These are phyloP conservation scores for Pterulicium gracile DNA, from an alignment of 1,284 basidiomycete species.

Conservation along the genomic window DNA sequence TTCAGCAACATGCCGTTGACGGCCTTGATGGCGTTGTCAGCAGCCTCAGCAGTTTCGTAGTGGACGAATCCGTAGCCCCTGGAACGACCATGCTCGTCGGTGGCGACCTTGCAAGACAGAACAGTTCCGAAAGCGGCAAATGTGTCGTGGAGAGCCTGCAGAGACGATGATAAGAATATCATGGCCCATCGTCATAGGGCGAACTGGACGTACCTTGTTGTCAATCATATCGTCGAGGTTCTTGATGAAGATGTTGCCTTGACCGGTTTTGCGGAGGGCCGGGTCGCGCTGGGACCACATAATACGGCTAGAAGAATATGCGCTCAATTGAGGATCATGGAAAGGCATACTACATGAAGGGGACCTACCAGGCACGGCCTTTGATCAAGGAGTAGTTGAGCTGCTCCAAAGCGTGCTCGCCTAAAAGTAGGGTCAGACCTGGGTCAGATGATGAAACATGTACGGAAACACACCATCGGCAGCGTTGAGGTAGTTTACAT, in stretches of 20 bases:
- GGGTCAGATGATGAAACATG: slow-evolving; percentile 8
- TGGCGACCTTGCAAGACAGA: slow-evolving; percentile 98
- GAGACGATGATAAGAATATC: background rate
- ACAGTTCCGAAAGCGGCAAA: slow-evolving; percentile 99
- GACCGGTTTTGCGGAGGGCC: slow-evolving; percentile 96
- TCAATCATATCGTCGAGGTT: slow-evolving; percentile 98
- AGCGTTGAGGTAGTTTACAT: slow-evolving; percentile 98
- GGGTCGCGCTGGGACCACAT: slow-evolving; percentile 99
- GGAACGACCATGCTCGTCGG: slow-evolving; percentile 85
- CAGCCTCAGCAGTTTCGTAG: slow-evolving; percentile 96
- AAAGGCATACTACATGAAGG: slow-evolving; percentile 3
- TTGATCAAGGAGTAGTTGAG: slow-evolving; percentile 99
- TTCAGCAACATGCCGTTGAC: slow-evolving; percentile 99
- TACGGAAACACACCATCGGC: slow-evolving; percentile 62
- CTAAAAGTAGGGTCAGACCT: slow-evolving; percentile 23
- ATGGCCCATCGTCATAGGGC: background rate
- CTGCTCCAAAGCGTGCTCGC: slow-evolving; percentile 97
- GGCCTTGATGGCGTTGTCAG: slow-evolving; percentile 92
- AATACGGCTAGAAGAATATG: slow-evolving; percentile 65
- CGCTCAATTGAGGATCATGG: too few species aligned
- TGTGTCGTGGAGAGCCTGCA: slow-evolving; percentile 93
- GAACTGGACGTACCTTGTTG: slow-evolving; percentile 69
- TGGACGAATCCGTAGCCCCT: slow-evolving; percentile 98
- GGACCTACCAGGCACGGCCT: slow-evolving; percentile 81
- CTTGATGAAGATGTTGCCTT: slow-evolving; percentile 99